Percentiles rank a stretch among this genome's conserved stretches.
Conservation (phyloP, 225 moss, liverwort and hornwort genomes). For the Marchantia paleacea region DNA sequence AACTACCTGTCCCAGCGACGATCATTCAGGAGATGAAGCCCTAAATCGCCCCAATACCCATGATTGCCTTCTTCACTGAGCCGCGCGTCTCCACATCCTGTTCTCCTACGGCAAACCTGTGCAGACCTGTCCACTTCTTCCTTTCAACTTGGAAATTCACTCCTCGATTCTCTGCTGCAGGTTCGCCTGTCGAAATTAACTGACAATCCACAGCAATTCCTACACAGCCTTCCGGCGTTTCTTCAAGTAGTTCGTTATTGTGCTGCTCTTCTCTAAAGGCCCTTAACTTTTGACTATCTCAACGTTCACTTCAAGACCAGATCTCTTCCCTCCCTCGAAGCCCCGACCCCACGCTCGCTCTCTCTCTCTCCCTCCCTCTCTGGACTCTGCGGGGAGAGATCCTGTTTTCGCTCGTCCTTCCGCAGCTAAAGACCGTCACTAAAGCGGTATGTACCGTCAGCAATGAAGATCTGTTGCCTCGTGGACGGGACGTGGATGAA, state of each 20-base stretch:
- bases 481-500: not conserved
- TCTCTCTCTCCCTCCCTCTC: not conserved
- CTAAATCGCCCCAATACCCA: not conserved
- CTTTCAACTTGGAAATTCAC: not conserved
- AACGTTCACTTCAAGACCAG: not conserved
- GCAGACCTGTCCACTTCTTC: not conserved
- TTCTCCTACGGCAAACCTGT: not conserved
- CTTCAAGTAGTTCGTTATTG: not conserved
- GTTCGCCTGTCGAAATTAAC: not conserved
- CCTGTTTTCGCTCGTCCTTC: not conserved
- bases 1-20: not conserved
- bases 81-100: not conserved
- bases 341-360: not conserved
- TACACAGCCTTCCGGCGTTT: not conserved
- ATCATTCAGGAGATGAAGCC: not conserved
- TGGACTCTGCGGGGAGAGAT: not conserved
- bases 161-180: not conserved
- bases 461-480: not conserved
- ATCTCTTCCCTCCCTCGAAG: not conserved
- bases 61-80: not conserved
- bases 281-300: not conserved
- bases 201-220: not conserved
- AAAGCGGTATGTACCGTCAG: not conserved
- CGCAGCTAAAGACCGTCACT: not conserved
- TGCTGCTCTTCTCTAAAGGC: not conserved